Conservation (phyloP, 1,139 yeast species). For the Blastobotrys serpentis region DNA sequence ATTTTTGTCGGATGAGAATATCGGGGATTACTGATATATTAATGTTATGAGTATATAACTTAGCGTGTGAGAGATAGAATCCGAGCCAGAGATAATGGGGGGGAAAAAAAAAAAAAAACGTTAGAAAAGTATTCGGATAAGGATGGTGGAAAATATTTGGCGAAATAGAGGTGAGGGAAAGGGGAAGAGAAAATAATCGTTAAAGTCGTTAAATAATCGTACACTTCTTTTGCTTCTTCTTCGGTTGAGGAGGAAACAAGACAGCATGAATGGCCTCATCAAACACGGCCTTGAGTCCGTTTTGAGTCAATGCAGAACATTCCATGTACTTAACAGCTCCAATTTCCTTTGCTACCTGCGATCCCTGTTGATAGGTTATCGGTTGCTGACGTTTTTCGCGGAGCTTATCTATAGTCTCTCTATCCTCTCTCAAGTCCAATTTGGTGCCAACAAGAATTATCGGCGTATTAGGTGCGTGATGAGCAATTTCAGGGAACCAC, state of each 20-base stretch:
- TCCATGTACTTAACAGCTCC: conserved; percentile 75
- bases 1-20: too few relatives aligned
- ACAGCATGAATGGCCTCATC: conserved; percentile 78
- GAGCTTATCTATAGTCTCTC: conserved; percentile 69
- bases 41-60: too few relatives aligned
- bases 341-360: conserved; percentile 64
- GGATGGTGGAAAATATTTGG: too few relatives aligned
- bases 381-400: conserved; percentile 63
- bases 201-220: conserved; percentile 59
- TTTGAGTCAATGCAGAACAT: conserved; percentile 92
- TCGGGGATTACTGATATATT: too few relatives aligned
- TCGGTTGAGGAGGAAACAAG: conserved; percentile 49
- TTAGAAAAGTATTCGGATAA: not conserved
- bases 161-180: too few relatives aligned
- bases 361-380: conserved; percentile 61
- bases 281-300: conserved; percentile 71
- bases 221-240: conserved; percentile 51
- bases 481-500: conserved; percentile 88
- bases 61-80: too few relatives aligned
- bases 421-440: conserved; percentile 79
- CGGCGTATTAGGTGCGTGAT: conserved; percentile 80
- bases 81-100: too few relatives aligned
- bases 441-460: conserved; percentile 84
- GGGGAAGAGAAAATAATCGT: not conserved
- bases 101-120: not conserved